Conservation (phyloP, 2,329 filamentous ascomycete genomes). For the Lachnellula cervina region DNA sequence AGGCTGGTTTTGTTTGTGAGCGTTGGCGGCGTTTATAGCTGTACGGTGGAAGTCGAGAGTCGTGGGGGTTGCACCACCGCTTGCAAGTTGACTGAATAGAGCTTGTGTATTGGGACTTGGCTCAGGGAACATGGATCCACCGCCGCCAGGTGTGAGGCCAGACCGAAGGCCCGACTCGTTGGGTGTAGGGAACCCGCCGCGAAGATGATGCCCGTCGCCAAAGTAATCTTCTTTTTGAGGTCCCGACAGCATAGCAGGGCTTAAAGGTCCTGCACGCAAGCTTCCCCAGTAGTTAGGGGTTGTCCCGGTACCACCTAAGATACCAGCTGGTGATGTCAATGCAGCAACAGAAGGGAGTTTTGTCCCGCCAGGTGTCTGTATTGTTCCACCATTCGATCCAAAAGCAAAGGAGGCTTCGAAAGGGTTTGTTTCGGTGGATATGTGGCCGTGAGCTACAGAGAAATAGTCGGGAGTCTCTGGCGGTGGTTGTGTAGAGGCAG, state of each 20-base stretch:
- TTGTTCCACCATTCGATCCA: constrained; percentile 31
- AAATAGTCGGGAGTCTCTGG: constrained; percentile 66
- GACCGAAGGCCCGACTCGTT: constrained; percentile 94
- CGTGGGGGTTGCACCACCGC: constrained; percentile 78
- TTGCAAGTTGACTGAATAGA: constrained; percentile 72
- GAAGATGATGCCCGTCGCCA: constrained; percentile 69
- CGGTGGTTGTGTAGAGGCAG: constrained; percentile 37
- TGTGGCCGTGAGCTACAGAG: constrained; percentile 47
- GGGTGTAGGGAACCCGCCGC: constrained; percentile 84
- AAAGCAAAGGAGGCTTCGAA: constrained; percentile 91
- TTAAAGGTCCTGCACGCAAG: constrained; percentile 84
- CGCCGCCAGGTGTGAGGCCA: constrained; percentile 87
- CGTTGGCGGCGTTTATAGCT: constrained; percentile 73
- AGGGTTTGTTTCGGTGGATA: constrained; percentile 85
- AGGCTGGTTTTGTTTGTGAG: constrained; percentile 47
- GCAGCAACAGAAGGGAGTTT: constrained; percentile 86
- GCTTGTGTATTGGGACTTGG: constrained; percentile 83
- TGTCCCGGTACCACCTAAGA: constrained; percentile 63
- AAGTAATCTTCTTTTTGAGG: constrained; percentile 80
- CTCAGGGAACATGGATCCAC: constrained; percentile 94
- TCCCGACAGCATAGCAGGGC: constrained; percentile 94
- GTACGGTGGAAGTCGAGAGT: constrained; percentile 94
- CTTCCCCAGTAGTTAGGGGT: constrained; percentile 78
- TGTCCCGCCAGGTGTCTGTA: constrained; percentile 76
- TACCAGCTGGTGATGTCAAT: constrained; percentile 82